Evolutionary conservation across 169 alveolate genomes (phyloP).

Genomic region (Cryptosporidium xiaoi): DNA sequence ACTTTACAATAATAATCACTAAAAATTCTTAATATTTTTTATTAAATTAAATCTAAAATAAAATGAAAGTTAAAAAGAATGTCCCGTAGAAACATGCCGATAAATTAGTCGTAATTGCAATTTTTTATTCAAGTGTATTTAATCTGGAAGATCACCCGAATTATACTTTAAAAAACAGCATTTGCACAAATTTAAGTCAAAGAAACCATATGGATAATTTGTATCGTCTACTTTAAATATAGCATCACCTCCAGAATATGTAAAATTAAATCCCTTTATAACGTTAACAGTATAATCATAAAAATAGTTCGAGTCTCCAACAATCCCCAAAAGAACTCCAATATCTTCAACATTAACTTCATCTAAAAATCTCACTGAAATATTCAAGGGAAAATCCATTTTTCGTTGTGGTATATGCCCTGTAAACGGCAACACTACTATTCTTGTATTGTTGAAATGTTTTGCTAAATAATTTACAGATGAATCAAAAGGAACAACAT

Average conservation of each 20-base stretch:
- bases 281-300: slow-evolving; percentile 32
- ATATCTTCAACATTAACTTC: neutral
- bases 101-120: too few relatives aligned
- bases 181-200: neutral
- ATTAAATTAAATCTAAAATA: too few relatives aligned
- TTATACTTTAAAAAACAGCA: too few relatives aligned
- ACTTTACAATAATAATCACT: neutral
- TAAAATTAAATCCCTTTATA: slow-evolving; percentile 4
- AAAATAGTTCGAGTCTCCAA: neutral
- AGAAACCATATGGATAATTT: neutral
- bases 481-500: slow-evolving; percentile 15
- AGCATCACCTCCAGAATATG: neutral
- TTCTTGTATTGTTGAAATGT: slow-evolving; percentile 1
- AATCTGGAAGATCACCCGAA: too few relatives aligned
- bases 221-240: neutral
- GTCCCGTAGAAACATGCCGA: too few relatives aligned
- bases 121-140: too few relatives aligned
- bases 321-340: slow-evolving; percentile 14
- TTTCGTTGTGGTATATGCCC: slow-evolving; percentile 17
- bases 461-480: slow-evolving; percentile 10
- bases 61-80: too few relatives aligned
- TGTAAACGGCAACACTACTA: slow-evolving; percentile 35
- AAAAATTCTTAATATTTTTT: too few relatives aligned
- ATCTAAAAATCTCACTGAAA: neutral
- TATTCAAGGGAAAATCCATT: neutral